phyloP scores from a whole-genome alignment of 345 rosid genomes.

The Schrenkiella parvula region DNA sequence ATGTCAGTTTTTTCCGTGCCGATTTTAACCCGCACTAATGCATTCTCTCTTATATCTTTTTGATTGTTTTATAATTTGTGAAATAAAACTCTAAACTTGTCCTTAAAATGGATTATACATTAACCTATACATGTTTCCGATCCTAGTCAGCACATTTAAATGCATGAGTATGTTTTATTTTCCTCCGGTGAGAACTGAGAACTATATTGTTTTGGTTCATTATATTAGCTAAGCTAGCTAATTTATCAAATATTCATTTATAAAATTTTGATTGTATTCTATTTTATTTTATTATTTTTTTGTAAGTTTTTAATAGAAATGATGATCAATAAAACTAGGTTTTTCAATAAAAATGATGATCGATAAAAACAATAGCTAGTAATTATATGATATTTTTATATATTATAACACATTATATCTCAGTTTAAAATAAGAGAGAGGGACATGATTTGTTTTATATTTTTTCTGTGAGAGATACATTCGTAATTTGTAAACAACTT shows the following conservation, averaged over 20 bases:
- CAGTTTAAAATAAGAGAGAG: neutral
- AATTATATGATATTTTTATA: too few species aligned
- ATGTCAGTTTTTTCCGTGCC: conserved; percentile 10
- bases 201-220: neutral
- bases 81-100: neutral
- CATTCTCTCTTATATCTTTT: too few species aligned
- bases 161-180: neutral
- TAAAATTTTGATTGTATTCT: too few species aligned
- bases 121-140: neutral
- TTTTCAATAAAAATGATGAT: too few species aligned
- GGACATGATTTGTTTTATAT: neutral
- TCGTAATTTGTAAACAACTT: conserved; percentile 2
- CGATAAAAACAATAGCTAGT: too few species aligned
- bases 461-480: neutral
- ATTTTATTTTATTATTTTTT: too few species aligned
- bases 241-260: too few species aligned
- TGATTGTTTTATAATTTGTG: neutral
- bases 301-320: too few species aligned
- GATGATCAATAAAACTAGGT: too few species aligned
- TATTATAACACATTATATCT: neutral
- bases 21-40: neutral
- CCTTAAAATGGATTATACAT: neutral
- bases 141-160: neutral
- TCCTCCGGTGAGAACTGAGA: neutral
- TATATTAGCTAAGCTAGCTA: too few species aligned